These are phyloP conservation scores for Penicillium antarcticum DNA, from an alignment of 495 filamentous ascomycete species.

Conservation along the genomic window DNA sequence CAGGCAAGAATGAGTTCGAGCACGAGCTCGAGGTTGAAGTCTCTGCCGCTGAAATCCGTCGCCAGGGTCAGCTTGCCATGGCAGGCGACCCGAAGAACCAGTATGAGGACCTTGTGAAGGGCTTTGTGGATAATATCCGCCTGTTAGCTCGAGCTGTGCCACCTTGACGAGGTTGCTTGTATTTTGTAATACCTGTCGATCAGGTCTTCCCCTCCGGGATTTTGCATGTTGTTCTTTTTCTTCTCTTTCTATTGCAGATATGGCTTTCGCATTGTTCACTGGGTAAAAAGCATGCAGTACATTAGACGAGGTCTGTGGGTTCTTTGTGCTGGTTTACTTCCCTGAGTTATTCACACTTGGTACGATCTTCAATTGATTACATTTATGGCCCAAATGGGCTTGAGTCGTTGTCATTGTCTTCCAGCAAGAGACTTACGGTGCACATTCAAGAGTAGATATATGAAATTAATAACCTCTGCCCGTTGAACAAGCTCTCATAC, in stretches of 20 bases:
- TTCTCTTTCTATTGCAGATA: slow-evolving; percentile 9
- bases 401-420: too few relatives aligned
- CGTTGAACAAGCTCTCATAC: too few relatives aligned
- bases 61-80: slow-evolving; percentile 63
- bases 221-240: not conserved
- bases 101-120: slow-evolving; percentile 73
- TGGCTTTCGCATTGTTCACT: slow-evolving; percentile 16
- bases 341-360: too few relatives aligned
- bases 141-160: slow-evolving; percentile 56
- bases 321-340: not conserved
- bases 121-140: slow-evolving; percentile 80
- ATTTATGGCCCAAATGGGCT: too few relatives aligned
- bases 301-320: slow-evolving; percentile 6
- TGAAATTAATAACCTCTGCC: too few relatives aligned
- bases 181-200: slow-evolving; percentile 22
- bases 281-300: not conserved
- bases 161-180: slow-evolving; percentile 20
- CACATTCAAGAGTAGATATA: too few relatives aligned
- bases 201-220: not conserved
- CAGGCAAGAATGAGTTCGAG: slow-evolving; percentile 57
- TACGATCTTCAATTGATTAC: too few relatives aligned
- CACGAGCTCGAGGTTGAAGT: slow-evolving; percentile 90
- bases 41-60: slow-evolving; percentile 59
- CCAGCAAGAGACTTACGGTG: too few relatives aligned
- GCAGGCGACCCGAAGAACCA: slow-evolving; percentile 54